Evolutionary conservation across 2,329 filamentous ascomycete genomes (phyloP).

Genomic region (Cladosporium oxysporum): DNA sequence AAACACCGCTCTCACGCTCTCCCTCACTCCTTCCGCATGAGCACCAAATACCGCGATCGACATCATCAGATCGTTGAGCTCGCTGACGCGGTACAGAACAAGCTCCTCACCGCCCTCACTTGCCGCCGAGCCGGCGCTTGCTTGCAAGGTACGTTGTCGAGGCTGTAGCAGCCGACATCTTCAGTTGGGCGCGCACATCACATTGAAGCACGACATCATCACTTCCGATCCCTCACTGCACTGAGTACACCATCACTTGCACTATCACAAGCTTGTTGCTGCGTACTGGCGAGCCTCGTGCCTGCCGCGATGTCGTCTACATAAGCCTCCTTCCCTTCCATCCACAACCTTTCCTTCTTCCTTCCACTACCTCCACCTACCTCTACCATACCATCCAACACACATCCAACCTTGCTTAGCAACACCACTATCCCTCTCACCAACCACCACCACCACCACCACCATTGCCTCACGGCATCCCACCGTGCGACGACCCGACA

Average conservation of each 20-base stretch:
- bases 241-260: not conserved
- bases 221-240: not conserved
- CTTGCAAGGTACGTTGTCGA: constrained; percentile 9
- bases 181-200: not conserved
- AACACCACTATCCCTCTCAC: not conserved
- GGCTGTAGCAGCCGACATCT: not conserved
- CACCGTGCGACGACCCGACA: not conserved
- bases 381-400: constrained; percentile 10
- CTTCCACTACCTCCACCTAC: constrained; percentile 16
- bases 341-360: constrained; percentile 5
- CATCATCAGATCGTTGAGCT: not conserved
- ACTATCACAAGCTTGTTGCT: constrained; percentile 2
- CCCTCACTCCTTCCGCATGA: not conserved
- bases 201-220: not conserved
- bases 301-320: not conserved
- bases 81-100: constrained; percentile 1
- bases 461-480: not conserved
- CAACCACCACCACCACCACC: not conserved
- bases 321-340: constrained; percentile 11
- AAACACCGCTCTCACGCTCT: not conserved
- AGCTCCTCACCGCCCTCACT: not conserved
- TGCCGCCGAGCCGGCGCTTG: not conserved
- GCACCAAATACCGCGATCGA: not conserved
- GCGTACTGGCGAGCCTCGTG: not conserved
- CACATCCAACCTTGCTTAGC: not conserved